Evolutionary conservation across 805 yeast genomes (phyloP), one percentile per base, ranked within the genome.

Genomic region (Lachancea meyersii): DNA sequence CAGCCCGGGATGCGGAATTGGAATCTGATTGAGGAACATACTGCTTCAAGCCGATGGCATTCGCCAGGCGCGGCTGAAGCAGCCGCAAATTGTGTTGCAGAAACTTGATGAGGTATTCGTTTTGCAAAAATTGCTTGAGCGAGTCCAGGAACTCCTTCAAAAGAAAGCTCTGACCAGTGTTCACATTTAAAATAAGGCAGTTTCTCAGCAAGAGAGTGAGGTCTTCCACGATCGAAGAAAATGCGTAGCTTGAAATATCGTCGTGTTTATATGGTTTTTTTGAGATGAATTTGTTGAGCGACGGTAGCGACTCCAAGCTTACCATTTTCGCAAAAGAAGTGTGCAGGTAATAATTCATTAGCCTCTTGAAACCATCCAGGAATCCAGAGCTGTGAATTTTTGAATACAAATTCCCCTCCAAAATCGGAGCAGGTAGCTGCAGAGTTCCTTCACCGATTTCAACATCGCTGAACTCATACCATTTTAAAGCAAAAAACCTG

Each of bases 161-260:
- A 1, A 65, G 35, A 10, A 38, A 40, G 38, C 46, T 44, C 46
- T 85, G 83, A 0, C 95, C 94, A 0, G 95, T 76, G 35, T 84
- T 81, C 10, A 88, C 68, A 1, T 80, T 70, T 45, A 81, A 82
- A 19, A 79, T 66, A 27, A 88, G 60, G 14, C 84, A 72, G 28
- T 79, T 76, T 54, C 86, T 83, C 35, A 89, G 65, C 7, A 88
- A 77, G 52, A 87, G 70, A 21, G 86, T 75, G 26, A 86, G 67
- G 58, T 93, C 98, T 54, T 93, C 98, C 19, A 89, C 78, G 18
- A 86, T 80, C 0, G 97, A 86, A 0, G 94, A 78, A 4, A 83
- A 76, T 2, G 89, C 91, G 4, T 80, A 54, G 16, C 59, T 53
- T 1, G 57, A 55, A 11, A 48, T 41, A 37, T 55, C 63, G 9